Conservation (phyloP, 306 rosid genomes). For the Cicer judaicum region DNA sequence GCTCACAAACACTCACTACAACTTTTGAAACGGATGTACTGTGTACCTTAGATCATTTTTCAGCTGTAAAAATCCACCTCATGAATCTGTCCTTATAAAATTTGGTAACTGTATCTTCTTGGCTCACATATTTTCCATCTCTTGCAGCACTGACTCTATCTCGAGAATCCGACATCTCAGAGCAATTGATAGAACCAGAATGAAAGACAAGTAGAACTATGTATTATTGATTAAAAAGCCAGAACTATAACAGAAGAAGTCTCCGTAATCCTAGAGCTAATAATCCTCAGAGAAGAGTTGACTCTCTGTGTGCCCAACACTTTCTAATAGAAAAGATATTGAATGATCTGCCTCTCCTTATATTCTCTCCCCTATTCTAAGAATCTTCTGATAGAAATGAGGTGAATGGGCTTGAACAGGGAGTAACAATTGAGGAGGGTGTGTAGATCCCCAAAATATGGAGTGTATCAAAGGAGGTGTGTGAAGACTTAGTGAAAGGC, state of each 20-base stretch:
- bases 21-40: not conserved
- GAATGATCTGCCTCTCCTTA: no score
- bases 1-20: not conserved
- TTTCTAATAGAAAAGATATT: no score
- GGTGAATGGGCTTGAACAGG: not conserved
- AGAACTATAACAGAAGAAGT: no score
- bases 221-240: no score
- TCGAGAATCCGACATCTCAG: no score
- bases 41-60: not conserved
- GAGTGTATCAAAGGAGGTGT: not conserved
- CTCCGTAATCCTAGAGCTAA: no score
- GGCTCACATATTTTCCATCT: not conserved
- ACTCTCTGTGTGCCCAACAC: no score
- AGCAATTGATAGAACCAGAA: no score
- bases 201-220: no score
- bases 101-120: not conserved
- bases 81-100: not conserved
- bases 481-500: not conserved
- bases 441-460: not conserved
- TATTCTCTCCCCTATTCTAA: no score
- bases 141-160: not conserved
- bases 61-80: not conserved
- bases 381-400: not conserved
- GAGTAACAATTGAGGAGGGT: not conserved
- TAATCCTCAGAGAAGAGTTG: no score